These are phyloP conservation scores for Lachnellula occidentalis DNA, from an alignment of 2,329 filamentous ascomycete species.

Conservation along the genomic window DNA sequence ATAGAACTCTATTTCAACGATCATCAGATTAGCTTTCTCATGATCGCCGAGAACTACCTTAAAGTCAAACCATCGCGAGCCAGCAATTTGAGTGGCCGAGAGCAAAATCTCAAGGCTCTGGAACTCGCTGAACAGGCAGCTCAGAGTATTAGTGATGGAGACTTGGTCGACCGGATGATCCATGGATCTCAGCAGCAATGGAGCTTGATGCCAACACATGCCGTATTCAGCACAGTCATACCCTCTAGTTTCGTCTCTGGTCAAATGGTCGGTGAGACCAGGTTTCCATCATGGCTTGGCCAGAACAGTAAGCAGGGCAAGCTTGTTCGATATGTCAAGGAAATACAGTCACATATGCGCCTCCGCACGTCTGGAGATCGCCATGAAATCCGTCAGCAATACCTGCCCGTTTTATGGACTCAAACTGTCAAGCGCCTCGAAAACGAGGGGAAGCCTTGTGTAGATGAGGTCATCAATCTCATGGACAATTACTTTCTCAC, in stretches of 20 bases:
- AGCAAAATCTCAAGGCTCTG: slow-evolving; percentile 73
- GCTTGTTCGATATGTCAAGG: slow-evolving; percentile 76
- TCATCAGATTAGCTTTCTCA: slow-evolving; percentile 93
- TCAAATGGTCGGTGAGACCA: slow-evolving; percentile 62
- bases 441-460: slow-evolving; percentile 72
- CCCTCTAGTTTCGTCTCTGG: slow-evolving; percentile 85
- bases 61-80: slow-evolving; percentile 69
- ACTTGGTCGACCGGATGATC: slow-evolving; percentile 95
- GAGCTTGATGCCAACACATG: slow-evolving; percentile 96
- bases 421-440: slow-evolving; percentile 70
- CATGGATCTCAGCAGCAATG: slow-evolving; percentile 97
- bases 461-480: slow-evolving; percentile 78
- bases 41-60: slow-evolving; percentile 98
- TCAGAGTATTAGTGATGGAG: slow-evolving; percentile 94
- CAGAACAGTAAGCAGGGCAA: slow-evolving; percentile 85
- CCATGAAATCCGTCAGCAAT: slow-evolving; percentile 91
- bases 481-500: slow-evolving; percentile 98
- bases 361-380: slow-evolving; percentile 84
- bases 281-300: slow-evolving; percentile 88
- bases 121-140: slow-evolving; percentile 84
- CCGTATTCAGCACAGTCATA: slow-evolving; percentile 88
- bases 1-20: slow-evolving; percentile 99
- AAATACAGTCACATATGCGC: slow-evolving; percentile 96
- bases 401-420: slow-evolving; percentile 83
- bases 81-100: slow-evolving; percentile 43